Base-by-base conservation (phyloP, 768 basidiomycete species). In the Phaeotremella skinneri region DNA sequence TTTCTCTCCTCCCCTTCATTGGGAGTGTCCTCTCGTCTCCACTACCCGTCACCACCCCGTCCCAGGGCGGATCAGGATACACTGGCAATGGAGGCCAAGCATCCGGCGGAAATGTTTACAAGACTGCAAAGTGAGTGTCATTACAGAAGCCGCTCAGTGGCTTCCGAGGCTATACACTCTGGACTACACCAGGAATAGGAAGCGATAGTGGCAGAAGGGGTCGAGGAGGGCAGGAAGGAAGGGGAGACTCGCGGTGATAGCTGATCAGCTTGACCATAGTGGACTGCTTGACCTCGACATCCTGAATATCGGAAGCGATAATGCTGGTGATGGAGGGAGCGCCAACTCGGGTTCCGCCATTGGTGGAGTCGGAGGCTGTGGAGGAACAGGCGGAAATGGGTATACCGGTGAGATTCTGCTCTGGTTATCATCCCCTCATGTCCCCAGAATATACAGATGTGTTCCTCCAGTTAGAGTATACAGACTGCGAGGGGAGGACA, bases 241-340 rank as follows among this genome's bases (percentile, higher is more conserved):
- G 13, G 37, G 13, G 13, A 13, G 37, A 13, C 37, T n/a, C 37
- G 37, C n/a, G 37, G 37, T 41, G 37, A 21, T 34, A 14, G 27
- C 25, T 52, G 56, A 23, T 37, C 26, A n/a, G 27, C 9, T 0
- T 16, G n/a, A 50, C 32, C 31, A 27, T 27, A 65, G 62, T 39
- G 69, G 72, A 7, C 45, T 73, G 4, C 34, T 67, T 41, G 67
- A 66, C 53, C 69, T 70, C 31, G 61, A 70, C 49, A 55, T 66
- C 31, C 64, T 73, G 25, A 73, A 73, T 58, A 43, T 73, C 52
- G 69, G 61, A 25, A 66, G 64, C 0, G 55, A 62, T 52, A 73
- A 73, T 48, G 68, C 69, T 9, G 72, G 72, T 16, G 50, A 57
- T 17, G 72, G 67, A 14, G 72, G 72, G 21, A 43, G 43, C 6